These are phyloP conservation scores for Aspergillus glaucus DNA, from an alignment of 2,329 filamentous ascomycete genomes.

Conservation along the genomic window DNA sequence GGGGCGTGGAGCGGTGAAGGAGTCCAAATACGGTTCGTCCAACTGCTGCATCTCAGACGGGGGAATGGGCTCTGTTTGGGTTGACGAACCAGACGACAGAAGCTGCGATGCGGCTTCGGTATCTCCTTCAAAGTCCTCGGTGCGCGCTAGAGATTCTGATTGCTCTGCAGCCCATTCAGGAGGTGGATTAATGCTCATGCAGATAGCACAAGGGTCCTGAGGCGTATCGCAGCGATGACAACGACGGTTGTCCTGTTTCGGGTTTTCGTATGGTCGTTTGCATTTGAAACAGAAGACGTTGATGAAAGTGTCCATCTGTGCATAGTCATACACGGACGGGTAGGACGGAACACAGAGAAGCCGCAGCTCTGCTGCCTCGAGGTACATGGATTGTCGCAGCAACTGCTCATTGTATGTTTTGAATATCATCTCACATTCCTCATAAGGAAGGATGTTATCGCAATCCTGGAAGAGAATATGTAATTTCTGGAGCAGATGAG, in stretches of 20 bases:
- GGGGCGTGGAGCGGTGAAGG: slow-evolving; percentile 21
- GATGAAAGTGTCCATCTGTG: slow-evolving; percentile 48
- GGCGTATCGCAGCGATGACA: slow-evolving; percentile 46
- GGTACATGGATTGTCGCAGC: slow-evolving; percentile 36
- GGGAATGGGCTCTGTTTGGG: slow-evolving; percentile 25
- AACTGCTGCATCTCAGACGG: slow-evolving; percentile 20
- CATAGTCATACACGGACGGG: slow-evolving; percentile 53
- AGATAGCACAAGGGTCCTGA: slow-evolving; percentile 37
- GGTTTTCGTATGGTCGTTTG: slow-evolving; percentile 50
- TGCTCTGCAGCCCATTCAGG: slow-evolving; percentile 32
- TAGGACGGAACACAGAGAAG: slow-evolving; percentile 50
- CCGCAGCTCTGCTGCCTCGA: slow-evolving; percentile 51
- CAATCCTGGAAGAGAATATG: slow-evolving; percentile 33
- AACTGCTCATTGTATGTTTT: slow-evolving; percentile 54
- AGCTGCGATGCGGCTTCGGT: slow-evolving; percentile 30
- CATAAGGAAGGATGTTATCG: slow-evolving; percentile 33
- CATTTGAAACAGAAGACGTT: slow-evolving; percentile 53
- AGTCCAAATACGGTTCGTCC: slow-evolving; percentile 11
- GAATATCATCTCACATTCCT: slow-evolving; percentile 51
- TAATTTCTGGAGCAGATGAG: slow-evolving; percentile 36
- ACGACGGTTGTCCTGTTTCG: slow-evolving; percentile 41
- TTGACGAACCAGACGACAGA: slow-evolving; percentile 41
- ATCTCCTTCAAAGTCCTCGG: slow-evolving; percentile 8
- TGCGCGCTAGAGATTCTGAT: slow-evolving; percentile 5
- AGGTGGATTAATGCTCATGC: slow-evolving; percentile 36